phyloP scores from a whole-genome alignment of 441 rosid genomes.

The Dalechampia spathulata region DNA sequence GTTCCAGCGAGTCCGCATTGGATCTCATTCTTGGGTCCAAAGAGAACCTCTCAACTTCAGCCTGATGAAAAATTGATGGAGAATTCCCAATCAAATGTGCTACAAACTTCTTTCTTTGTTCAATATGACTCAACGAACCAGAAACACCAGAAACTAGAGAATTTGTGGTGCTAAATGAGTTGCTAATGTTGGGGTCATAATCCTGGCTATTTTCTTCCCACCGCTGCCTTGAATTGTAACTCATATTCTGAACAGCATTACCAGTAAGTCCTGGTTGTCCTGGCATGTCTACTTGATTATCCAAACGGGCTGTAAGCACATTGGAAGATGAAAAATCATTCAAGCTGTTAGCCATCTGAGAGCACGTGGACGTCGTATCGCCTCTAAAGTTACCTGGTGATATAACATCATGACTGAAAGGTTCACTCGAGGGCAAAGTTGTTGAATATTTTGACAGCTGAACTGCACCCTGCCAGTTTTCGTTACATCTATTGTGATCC shows the following conservation, averaged over 20 bases:
- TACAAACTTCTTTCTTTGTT: conserved; percentile 32
- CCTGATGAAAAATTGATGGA: conserved; percentile 26
- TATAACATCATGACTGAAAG: conserved; percentile 26
- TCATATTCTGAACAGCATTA: conserved; percentile 28
- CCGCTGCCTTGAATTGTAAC: conserved; percentile 26
- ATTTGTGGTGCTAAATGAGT: conserved; percentile 24
- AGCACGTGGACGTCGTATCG: conserved; percentile 20
- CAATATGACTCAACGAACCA: conserved; percentile 22
- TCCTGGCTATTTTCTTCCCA: conserved; percentile 34
- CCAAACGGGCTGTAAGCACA: conserved; percentile 23
- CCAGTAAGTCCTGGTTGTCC: conserved; percentile 31
- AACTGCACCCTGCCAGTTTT: conserved; percentile 37
- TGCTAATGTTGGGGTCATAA: conserved; percentile 20
- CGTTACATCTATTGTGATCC: conserved; percentile 38
- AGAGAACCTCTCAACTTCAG: conserved; percentile 33
- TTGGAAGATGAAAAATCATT: conserved; percentile 31
- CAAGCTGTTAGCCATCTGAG: conserved; percentile 27
- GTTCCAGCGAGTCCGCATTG: conserved; percentile 34
- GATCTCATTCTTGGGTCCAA: conserved; percentile 36
- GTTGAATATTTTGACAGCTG: conserved; percentile 37
- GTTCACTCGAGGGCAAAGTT: conserved; percentile 29
- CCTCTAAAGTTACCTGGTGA: conserved; percentile 27
- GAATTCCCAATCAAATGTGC: conserved; percentile 29
- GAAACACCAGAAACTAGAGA: conserved; percentile 24
- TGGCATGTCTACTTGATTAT: conserved; percentile 30